Conservation (phyloP, 768 basidiomycete genomes). For the Lactifluus volemus region DNA sequence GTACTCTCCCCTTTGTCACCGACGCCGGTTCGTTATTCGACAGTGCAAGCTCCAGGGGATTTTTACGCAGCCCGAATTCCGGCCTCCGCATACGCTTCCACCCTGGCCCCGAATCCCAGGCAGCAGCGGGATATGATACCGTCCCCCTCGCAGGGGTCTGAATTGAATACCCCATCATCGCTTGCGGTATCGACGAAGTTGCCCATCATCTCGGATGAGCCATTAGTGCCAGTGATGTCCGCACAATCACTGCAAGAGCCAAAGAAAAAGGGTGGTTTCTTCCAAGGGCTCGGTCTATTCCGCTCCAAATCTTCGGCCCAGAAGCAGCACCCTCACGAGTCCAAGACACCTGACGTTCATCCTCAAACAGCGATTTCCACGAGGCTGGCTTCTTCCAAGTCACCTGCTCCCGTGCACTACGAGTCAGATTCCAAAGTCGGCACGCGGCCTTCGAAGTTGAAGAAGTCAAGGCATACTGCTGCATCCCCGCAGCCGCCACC, state of each 20-base stretch:
- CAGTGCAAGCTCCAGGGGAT: constrained; percentile 8
- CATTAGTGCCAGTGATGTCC: constrained; percentile 12
- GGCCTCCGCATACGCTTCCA: constrained; percentile 12
- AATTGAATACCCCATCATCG: constrained; percentile 20
- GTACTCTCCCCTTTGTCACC: constrained; percentile 6
- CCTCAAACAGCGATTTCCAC: background rate
- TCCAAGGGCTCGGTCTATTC: constrained; percentile 13
- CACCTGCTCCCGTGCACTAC: constrained; percentile 1
- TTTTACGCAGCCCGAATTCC: background rate
- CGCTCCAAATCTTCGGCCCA: constrained; percentile 17
- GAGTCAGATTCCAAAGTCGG: constrained; percentile 14
- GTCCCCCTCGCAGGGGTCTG: constrained; percentile 18
- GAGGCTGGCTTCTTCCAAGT: constrained; percentile 2
- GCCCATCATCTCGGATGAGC: constrained; percentile 13
- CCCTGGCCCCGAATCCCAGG: background rate
- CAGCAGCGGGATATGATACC: constrained; percentile 12
- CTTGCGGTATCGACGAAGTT: constrained; percentile 16
- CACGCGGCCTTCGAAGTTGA: constrained; percentile 4
- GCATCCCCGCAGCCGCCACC: background rate
- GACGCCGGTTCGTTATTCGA: constrained; percentile 13
- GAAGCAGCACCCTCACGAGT: constrained; percentile 9
- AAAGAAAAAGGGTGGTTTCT: constrained; percentile 19
- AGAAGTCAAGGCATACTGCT: background rate
- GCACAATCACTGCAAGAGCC: constrained; percentile 18
- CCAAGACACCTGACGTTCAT: background rate